A percentile compares a stretch with the other conserved stretches of the same genome.
Evolutionary conservation across 2,329 filamentous ascomycete species (phyloP).

Genomic region (Aspergillus candidus): DNA sequence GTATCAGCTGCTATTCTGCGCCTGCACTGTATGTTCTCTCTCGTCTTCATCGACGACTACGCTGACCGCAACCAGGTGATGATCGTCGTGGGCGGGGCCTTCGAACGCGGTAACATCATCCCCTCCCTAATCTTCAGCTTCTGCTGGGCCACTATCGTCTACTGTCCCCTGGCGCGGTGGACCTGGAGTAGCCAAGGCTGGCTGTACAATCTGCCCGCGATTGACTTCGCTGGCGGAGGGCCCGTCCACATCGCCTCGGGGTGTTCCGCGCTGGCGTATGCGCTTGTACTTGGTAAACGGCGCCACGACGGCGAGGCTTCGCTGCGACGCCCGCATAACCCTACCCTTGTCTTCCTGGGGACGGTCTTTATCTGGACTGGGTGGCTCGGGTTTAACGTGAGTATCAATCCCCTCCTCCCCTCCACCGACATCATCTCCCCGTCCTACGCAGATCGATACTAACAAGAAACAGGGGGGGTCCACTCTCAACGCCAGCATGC

Average conservation of each 20-base stretch:
- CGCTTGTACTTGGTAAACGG: slow-evolving; percentile 66
- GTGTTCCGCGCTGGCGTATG: slow-evolving; percentile 65
- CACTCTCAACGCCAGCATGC: slow-evolving; percentile 48
- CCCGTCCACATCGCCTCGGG: slow-evolving; percentile 71
- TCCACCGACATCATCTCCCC: background rate
- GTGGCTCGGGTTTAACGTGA: slow-evolving; percentile 53
- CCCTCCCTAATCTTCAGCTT: slow-evolving; percentile 65
- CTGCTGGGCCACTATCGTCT: slow-evolving; percentile 65
- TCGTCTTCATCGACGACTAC: background rate
- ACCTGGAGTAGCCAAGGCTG: slow-evolving; percentile 71
- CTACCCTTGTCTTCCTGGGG: slow-evolving; percentile 66
- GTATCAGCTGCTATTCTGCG: slow-evolving; percentile 60
- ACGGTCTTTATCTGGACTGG: slow-evolving; percentile 48
- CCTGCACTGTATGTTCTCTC: slow-evolving; percentile 29
- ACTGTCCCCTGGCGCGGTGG: slow-evolving; percentile 69
- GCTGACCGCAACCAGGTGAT: slow-evolving; percentile 45
- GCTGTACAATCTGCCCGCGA: slow-evolving; percentile 61
- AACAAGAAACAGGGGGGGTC: slow-evolving; percentile 40
- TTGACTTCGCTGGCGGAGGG: slow-evolving; percentile 70
- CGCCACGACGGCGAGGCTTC: slow-evolving; percentile 49
- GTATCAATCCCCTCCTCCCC: background rate
- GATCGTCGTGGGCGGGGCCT: slow-evolving; percentile 60
- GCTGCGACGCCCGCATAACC: slow-evolving; percentile 59
- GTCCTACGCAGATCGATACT: background rate
- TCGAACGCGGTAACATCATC: slow-evolving; percentile 58